Evolutionary conservation across 2,329 filamentous ascomycete genomes (phyloP).

Genomic region (Diaporthe vexans): DNA sequence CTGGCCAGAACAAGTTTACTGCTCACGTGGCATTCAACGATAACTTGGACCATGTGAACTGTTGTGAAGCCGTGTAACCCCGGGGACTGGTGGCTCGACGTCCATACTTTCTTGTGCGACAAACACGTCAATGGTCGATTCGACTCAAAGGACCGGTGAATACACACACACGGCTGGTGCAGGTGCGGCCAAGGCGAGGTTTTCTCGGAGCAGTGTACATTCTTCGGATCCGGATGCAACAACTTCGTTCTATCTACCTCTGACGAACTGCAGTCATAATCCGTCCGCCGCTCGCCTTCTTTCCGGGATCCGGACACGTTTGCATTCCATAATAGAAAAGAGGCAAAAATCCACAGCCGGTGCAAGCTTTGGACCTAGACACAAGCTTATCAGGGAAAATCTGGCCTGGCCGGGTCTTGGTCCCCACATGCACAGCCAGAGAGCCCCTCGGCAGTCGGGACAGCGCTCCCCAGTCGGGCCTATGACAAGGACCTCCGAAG

Average conservation of each 20-base stretch:
- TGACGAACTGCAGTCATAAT: neutral
- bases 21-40: neutral
- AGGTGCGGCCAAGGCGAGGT: too few relatives aligned
- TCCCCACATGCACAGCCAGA: neutral
- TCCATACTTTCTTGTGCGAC: neutral
- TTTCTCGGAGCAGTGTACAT: neutral
- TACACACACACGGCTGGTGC: too few relatives aligned
- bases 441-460: neutral
- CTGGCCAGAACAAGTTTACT: neutral
- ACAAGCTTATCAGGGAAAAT: conserved; percentile 25
- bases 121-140: neutral
- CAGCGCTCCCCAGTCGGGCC: neutral
- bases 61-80: neutral
- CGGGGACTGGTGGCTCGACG: neutral
- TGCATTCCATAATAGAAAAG: neutral
- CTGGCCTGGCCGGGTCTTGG: neutral
- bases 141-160: too few relatives aligned
- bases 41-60: neutral
- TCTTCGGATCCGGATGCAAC: neutral
- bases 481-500: neutral
- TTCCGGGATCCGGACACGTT: neutral
- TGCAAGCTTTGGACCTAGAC: neutral
- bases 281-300: neutral
- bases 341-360: neutral
- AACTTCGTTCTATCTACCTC: too few relatives aligned